phyloP scores from a whole-genome alignment of 768 basidiomycete species.

The Naganishia antarctica region DNA sequence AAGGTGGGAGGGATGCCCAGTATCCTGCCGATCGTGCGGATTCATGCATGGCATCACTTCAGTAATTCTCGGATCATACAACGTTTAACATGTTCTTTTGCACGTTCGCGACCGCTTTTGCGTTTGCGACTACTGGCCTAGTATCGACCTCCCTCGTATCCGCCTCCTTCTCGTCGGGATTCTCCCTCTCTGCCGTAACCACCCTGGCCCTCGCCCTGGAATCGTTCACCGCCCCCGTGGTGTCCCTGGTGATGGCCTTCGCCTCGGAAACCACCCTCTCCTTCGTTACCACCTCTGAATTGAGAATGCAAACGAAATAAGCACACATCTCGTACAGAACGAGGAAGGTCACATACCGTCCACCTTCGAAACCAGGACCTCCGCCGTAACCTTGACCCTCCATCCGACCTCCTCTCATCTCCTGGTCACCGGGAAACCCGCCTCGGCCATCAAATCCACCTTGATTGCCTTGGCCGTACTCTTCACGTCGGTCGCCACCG shows the following conservation, averaged over 20 bases:
- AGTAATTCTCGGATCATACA: too few species aligned
- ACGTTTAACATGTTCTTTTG: too few species aligned
- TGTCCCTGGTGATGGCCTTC: slow-evolving; percentile 3
- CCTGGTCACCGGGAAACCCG: slow-evolving; percentile 7
- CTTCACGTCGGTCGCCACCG: not conserved
- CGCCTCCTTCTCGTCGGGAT: not conserved
- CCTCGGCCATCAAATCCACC: slow-evolving; percentile 1
- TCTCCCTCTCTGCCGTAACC: slow-evolving; percentile 4
- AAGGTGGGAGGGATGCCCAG: too few species aligned
- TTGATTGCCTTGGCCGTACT: not conserved
- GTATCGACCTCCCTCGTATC: too few species aligned
- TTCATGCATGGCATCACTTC: too few species aligned
- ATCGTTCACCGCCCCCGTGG: not conserved
- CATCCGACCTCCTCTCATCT: slow-evolving; percentile 5
- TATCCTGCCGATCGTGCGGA: too few species aligned
- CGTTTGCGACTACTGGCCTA: too few species aligned
- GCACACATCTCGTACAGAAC: not conserved
- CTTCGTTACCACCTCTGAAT: not conserved
- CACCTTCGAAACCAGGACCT: not conserved
- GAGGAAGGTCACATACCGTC: not conserved
- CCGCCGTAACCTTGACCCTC: slow-evolving; percentile 4
- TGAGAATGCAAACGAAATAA: not conserved
- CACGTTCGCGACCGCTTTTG: too few species aligned
- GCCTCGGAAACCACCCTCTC: not conserved
- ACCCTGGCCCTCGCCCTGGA: not conserved